Percentiles rank a stretch among this genome's conserved stretches.
Evolutionary conservation across 106 monocot genomes (phyloP).

Genomic region (Apostasia ramifera): DNA sequence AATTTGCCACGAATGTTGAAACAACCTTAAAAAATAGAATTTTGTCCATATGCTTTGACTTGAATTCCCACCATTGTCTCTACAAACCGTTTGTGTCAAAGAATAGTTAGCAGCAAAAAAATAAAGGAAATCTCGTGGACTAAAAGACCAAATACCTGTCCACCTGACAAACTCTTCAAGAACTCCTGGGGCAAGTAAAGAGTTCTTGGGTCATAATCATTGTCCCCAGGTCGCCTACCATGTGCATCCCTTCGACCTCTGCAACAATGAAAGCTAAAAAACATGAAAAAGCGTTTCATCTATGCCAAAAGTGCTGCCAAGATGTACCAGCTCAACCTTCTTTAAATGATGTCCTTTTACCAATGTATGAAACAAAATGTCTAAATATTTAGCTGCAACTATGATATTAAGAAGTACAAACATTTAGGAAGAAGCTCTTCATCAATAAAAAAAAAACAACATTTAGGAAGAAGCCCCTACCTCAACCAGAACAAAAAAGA

Average conservation of each 20-base stretch:
- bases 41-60: slow-evolving; percentile 95
- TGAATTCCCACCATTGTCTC: slow-evolving; percentile 99
- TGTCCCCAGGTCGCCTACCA: slow-evolving; percentile 51
- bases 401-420: too few species aligned
- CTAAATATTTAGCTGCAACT: too few species aligned
- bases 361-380: too few species aligned
- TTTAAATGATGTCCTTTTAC: too few species aligned
- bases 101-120: slow-evolving; percentile 7
- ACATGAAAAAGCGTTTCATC: background rate
- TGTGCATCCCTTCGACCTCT: slow-evolving; percentile 79
- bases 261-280: slow-evolving; percentile 5
- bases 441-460: too few species aligned
- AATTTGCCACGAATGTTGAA: background rate
- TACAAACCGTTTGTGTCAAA: slow-evolving; percentile 20
- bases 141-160: slow-evolving; percentile 53
- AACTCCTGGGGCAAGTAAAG: slow-evolving; percentile 78
- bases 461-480: too few species aligned
- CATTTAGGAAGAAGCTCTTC: too few species aligned
- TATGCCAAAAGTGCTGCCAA: too few species aligned
- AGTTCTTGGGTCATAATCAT: slow-evolving; percentile 77
- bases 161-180: slow-evolving; percentile 75
- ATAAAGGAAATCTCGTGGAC: background rate
- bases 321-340: too few species aligned
- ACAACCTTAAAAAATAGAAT: slow-evolving; percentile 96
- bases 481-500: too few species aligned